Percentiles rank a stretch among this genome's conserved stretches.
These are phyloP conservation scores for Coniochaeta prunicola DNA, from an alignment of 2,329 filamentous ascomycete species.

Conservation along the genomic window DNA sequence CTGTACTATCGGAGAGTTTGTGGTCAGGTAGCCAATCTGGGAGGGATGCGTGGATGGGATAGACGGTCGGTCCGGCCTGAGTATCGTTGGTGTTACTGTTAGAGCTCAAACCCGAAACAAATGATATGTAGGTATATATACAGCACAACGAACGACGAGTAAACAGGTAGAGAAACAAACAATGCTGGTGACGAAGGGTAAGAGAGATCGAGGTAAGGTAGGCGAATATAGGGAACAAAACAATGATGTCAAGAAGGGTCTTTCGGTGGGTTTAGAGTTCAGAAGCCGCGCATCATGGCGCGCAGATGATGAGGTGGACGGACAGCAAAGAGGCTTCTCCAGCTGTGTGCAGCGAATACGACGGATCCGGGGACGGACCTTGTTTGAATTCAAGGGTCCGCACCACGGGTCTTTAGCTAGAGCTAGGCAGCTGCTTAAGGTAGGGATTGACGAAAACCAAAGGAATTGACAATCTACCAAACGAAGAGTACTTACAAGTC, in stretches of 20 bases:
- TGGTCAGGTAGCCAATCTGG: slow-evolving; percentile 60
- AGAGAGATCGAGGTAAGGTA: too few species aligned
- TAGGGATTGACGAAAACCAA: slow-evolving; percentile 9
- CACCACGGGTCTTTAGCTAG: slow-evolving; percentile 25
- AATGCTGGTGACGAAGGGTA: background rate
- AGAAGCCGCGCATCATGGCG: background rate
- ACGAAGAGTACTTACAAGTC: slow-evolving; percentile 33
- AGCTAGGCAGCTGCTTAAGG: background rate
- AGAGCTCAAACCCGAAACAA: background rate
- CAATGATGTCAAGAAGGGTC: background rate
- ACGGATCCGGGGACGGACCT: background rate
- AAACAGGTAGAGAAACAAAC: background rate
- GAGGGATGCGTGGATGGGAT: slow-evolving; percentile 51
- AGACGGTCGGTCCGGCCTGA: slow-evolving; percentile 22
- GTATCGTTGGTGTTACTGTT: slow-evolving; percentile 26
- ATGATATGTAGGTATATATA: background rate
- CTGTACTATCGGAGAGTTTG: slow-evolving; percentile 61
- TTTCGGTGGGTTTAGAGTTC: background rate
- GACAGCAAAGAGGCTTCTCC: background rate
- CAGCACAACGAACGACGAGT: background rate
- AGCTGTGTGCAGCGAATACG: background rate
- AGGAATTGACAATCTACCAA: too few species aligned
- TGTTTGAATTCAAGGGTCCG: background rate
- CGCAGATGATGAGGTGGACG: background rate
- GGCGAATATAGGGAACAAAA: background rate